Evolutionary conservation across 345 rosid genomes (phyloP), one percentile per base, ranked within the genome.

Genomic region (Eucalyptus marginata): DNA sequence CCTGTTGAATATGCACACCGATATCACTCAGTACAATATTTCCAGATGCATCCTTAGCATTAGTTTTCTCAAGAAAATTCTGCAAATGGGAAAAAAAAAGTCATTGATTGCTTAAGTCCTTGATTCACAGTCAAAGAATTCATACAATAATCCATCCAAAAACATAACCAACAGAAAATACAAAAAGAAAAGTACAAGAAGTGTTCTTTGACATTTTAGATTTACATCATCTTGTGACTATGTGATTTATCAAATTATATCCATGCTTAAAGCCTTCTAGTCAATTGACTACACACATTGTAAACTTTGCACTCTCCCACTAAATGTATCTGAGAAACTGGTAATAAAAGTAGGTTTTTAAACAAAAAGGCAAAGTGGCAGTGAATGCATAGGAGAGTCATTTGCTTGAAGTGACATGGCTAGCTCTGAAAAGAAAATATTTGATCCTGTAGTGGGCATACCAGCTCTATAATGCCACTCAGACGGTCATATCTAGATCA

Each of bases 1-100:
- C 98, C 92, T 97, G 99, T 91, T 98, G 99, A 88, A 97, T 91
- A 92, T 93, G 94, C 12, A 98, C 99, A 89, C 99, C 99, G 64
- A 97, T 88, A 92, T 98, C 99, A 87, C 99, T 96, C 49, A 98
- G 89, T 80, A 98, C 94, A 68, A 91, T 84, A 93, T 98, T 98
- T 90, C 99, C 99, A 50, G 99, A 98, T 89, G 99, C 99, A 95
- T 97, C 99, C 80, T 87, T 97, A 16, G 99, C 99, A 88, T 97
- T 98, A 46, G 97, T 98, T 94, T 93, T 95, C 94, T 94, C 86
- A 10, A 98, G 92, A 46, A 95, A 94, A 92, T 93, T 92, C 99
- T 98, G 94, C 93, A 93, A 44, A 31, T 66, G 24, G 86, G 44
- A 7, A 43, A 43, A 93, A 33, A 89, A 49, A 52, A 49, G 56